These are phyloP conservation scores for Stenogyne calaminthoides DNA, from an alignment of 305 asterid genomes.

Conservation along the genomic window DNA sequence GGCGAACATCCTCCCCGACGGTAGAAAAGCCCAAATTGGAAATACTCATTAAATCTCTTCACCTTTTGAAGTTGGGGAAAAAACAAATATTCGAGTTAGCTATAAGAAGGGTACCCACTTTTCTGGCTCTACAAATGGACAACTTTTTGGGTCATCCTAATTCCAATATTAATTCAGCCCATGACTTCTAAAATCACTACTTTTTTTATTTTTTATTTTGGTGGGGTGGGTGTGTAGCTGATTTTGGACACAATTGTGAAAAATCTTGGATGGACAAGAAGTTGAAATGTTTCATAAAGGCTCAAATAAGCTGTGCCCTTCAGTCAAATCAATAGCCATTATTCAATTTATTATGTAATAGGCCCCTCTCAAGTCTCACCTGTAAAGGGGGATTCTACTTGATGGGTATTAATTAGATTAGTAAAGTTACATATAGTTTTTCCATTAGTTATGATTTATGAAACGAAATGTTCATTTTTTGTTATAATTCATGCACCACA, in stretches of 20 bases:
- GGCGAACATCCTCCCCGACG: too few species aligned
- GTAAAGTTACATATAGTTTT: background rate
- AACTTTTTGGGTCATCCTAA: conserved; percentile 11
- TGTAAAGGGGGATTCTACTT: conserved; percentile 1
- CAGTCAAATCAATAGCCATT: conserved; percentile 4
- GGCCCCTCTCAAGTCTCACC: background rate
- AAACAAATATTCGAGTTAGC: conserved; percentile 4
- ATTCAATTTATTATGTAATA: background rate
- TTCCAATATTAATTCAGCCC: background rate
- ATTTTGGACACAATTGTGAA: conserved; percentile 25
- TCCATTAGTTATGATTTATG: background rate
- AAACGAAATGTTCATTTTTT: too few species aligned
- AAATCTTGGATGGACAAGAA: conserved; percentile 23
- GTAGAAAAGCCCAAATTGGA: too few species aligned
- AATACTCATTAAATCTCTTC: background rate
- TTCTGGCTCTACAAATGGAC: conserved; percentile 24
- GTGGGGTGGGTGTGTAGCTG: conserved; percentile 6
- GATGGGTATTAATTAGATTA: background rate
- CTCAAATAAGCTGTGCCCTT: conserved; percentile 19
- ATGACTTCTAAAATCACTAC: conserved; percentile 1
- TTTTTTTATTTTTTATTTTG: too few species aligned
- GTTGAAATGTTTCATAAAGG: conserved; percentile 30
- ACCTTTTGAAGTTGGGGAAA: conserved; percentile 7
- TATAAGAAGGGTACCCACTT: conserved; percentile 10
- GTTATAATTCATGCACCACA: too few species aligned